Percentiles rank a stretch among this genome's conserved stretches.
phyloP scores from a whole-genome alignment of 2,329 filamentous ascomycete genomes.

The Grosmannia huntii region DNA sequence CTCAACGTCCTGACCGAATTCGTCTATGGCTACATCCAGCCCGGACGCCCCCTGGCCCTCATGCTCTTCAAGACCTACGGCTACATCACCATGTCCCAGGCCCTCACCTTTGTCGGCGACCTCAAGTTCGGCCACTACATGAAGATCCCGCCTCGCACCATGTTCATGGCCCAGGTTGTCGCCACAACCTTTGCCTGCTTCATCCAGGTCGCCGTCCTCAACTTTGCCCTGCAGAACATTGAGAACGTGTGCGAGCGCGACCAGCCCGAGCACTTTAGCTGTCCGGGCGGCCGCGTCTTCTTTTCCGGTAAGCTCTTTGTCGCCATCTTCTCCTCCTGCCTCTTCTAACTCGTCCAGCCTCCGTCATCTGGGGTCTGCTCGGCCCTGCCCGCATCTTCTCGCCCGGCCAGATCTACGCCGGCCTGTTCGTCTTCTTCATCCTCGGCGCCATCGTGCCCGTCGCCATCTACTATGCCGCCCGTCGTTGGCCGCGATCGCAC shows the following conservation, averaged over 20 bases:
- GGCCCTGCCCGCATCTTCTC: slow-evolving; percentile 52
- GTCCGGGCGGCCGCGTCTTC: slow-evolving; percentile 50
- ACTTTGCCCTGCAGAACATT: slow-evolving; percentile 49
- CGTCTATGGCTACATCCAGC: slow-evolving; percentile 62
- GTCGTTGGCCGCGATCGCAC: slow-evolving; percentile 37
- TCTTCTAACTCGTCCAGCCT: slow-evolving; percentile 30
- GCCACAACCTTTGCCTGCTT: slow-evolving; percentile 55
- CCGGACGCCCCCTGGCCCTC: slow-evolving; percentile 55
- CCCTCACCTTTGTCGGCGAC: slow-evolving; percentile 50
- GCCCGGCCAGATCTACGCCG: slow-evolving; percentile 46
- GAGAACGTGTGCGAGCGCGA: slow-evolving; percentile 46
- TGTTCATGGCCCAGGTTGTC: slow-evolving; percentile 53
- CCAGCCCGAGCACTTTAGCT: slow-evolving; percentile 47
- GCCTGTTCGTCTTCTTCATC: slow-evolving; percentile 46
- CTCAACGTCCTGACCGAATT: slow-evolving; percentile 64
- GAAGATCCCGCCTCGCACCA: slow-evolving; percentile 53
- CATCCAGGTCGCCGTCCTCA: slow-evolving; percentile 52
- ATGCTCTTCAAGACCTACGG: slow-evolving; percentile 61
- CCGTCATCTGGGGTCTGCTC: slow-evolving; percentile 56
- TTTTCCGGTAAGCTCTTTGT: slow-evolving; percentile 36
- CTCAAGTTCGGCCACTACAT: slow-evolving; percentile 64
- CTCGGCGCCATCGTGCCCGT: slow-evolving; percentile 41
- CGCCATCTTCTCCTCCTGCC: not conserved
- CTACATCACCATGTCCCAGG: slow-evolving; percentile 52
- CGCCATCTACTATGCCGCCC: slow-evolving; percentile 34